phyloP scores from a whole-genome alignment of 495 filamentous ascomycete species.

The Neurospora sp. region DNA sequence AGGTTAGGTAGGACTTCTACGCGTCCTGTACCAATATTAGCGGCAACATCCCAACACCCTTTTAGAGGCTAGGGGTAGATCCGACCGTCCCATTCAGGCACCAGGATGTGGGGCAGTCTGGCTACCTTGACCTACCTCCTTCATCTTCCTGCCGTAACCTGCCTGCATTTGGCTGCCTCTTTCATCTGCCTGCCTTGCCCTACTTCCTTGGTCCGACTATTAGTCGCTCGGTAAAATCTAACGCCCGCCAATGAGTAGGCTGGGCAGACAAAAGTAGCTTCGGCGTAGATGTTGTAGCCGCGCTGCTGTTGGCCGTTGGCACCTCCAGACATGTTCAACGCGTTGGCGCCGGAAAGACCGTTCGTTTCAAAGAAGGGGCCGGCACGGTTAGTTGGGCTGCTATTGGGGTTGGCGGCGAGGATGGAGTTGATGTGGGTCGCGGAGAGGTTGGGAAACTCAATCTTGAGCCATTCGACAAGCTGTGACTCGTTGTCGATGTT shows the following conservation, averaged over 20 bases:
- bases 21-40: no score
- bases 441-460: constrained; percentile 40
- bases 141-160: no score
- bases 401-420: constrained; percentile 23
- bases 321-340: constrained; percentile 13
- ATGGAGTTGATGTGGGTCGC: constrained; percentile 32
- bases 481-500: constrained; percentile 36
- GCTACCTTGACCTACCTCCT: no score
- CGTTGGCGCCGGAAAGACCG: constrained; percentile 12
- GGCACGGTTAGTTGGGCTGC: constrained; percentile 3
- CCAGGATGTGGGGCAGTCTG: no score
- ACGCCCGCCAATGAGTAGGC: constrained; percentile 31
- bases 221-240: no score
- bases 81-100: no score
- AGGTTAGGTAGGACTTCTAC: no score
- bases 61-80: no score
- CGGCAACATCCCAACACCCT: no score
- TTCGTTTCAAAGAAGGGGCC: constrained; percentile 18
- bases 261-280: constrained; percentile 52
- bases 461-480: constrained; percentile 36
- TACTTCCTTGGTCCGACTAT: no score
- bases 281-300: constrained; percentile 47
- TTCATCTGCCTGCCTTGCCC: no score
- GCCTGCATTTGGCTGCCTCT: no score
- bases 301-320: constrained; percentile 27